Base-by-base conservation (phyloP, 176 grass and related monocot genomes). In the Themeda triandra region DNA sequence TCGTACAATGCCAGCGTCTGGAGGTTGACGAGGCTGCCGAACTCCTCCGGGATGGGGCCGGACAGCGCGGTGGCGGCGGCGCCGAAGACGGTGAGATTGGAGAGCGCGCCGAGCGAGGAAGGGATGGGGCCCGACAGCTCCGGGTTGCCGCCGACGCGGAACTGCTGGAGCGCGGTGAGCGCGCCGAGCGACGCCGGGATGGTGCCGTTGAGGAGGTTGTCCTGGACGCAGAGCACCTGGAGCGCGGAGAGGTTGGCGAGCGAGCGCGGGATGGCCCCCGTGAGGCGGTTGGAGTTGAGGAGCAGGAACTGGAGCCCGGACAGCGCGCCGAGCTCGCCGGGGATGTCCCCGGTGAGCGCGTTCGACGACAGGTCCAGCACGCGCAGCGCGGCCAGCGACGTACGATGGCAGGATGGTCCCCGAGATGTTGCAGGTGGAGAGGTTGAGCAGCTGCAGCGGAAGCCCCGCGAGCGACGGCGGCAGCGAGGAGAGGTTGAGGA, bases 1-100 rank as follows among this genome's bases (percentile, higher is more conserved):
- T 96, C 91, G 76, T 99, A 92, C 33, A 99, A 32, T 13, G 89
- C 87, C 29, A 99, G 75, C 23, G 91, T 96, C 85, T 99, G 96
- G 56, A 99, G 91, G 33, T 79, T 99, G 40, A 86, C 86, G 65
- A 99, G 87, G 86, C 82, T 89, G 17, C 96, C 96, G 5, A 99
- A 42, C 79, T 99, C 93, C 15, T 80, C 81, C 1, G 96, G 96
- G 30, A 99, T 96, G 21, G 86, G 65, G 2, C 96, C 96, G 13
- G 96, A 96, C 13, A 99, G 90, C 7, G 85, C 89, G 21, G 96
- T 99, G 63, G 86, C 93, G 0, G 96, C 96, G 32, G 87, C 96
- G 77, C 96, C 96, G 77, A 99, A 94, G 48, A 89, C 88, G 78
- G 93, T 99, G 84, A 99, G 96, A 81, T 99, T 99, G 77, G 90